phyloP scores from a whole-genome alignment of 768 basidiomycete genomes.

The Leccinum uliginosum region DNA sequence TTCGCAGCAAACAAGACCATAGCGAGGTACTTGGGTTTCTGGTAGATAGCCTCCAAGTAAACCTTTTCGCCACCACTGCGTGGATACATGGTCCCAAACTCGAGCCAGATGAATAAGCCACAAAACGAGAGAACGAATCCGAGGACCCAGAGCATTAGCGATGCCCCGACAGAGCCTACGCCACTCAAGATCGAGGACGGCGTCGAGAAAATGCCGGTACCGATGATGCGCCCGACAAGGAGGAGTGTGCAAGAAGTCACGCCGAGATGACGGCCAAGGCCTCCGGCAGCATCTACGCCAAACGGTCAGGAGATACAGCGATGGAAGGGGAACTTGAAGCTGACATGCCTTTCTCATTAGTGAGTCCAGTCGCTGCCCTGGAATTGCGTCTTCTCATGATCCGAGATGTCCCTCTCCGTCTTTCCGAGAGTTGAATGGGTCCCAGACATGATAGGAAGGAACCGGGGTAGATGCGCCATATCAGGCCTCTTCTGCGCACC shows the following conservation, averaged over 20 bases:
- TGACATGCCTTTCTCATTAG: slow-evolving; percentile 46
- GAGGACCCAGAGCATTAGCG: slow-evolving; percentile 60
- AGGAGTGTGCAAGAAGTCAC: slow-evolving; percentile 54
- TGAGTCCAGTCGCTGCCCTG: slow-evolving; percentile 28
- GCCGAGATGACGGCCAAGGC: slow-evolving; percentile 55
- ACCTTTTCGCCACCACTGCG: slow-evolving; percentile 62
- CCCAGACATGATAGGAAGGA: slow-evolving; percentile 10
- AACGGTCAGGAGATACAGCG: background rate
- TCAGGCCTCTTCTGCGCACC: background rate
- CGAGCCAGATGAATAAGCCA: slow-evolving; percentile 60
- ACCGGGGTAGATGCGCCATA: background rate
- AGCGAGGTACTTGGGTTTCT: slow-evolving; percentile 41
- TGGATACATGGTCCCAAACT: slow-evolving; percentile 61
- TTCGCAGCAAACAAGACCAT: slow-evolving; percentile 47
- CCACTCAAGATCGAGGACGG: slow-evolving; percentile 55
- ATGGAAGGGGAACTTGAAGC: background rate
- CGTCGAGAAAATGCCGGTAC: slow-evolving; percentile 63
- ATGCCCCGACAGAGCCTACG: slow-evolving; percentile 56
- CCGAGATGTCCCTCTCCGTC: background rate
- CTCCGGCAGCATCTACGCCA: slow-evolving; percentile 46
- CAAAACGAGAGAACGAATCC: slow-evolving; percentile 57
- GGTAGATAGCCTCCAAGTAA: slow-evolving; percentile 54
- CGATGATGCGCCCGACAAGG: slow-evolving; percentile 55
- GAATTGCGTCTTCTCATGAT: background rate
- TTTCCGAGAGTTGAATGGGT: slow-evolving; percentile 1